Conservation (phyloP, 257 asterid genomes). For the Salvia rosmarinus region DNA sequence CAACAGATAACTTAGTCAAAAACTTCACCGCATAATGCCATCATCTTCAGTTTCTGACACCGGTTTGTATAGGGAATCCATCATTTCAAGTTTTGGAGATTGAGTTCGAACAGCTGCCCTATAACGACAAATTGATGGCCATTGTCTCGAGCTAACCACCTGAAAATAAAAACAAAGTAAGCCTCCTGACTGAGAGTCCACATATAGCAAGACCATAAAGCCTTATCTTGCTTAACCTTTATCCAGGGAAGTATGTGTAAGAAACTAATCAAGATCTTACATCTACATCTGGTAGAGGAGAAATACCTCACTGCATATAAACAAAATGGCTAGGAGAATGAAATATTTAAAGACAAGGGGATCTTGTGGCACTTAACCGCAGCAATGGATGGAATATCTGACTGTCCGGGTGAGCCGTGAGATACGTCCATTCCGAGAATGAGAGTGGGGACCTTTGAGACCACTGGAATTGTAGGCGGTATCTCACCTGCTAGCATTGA, state of each 20-base stretch:
- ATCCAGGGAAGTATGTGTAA: background rate
- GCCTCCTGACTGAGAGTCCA: background rate
- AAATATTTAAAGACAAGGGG: background rate
- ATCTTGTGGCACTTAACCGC: conserved; percentile 55
- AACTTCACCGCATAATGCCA: conserved; percentile 72
- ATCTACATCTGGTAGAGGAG: background rate
- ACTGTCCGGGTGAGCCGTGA: conserved; percentile 94
- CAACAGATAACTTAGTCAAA: background rate
- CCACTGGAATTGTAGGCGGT: conserved; percentile 57
- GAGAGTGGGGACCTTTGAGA: conserved; percentile 76
- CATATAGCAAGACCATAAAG: background rate
- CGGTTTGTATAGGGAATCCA: conserved; percentile 68
- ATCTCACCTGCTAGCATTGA: conserved; percentile 67
- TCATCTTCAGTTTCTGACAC: conserved; percentile 73
- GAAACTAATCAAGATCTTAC: background rate
- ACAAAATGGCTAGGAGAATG: background rate
- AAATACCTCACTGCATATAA: background rate
- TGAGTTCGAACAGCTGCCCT: conserved; percentile 94
- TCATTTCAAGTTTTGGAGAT: conserved; percentile 87
- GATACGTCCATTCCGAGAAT: conserved; percentile 98
- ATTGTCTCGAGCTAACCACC: conserved; percentile 93
- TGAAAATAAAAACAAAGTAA: conserved; percentile 20
- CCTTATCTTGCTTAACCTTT: background rate
- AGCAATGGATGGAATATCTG: conserved; percentile 92
- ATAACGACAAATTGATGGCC: conserved; percentile 87